Percentiles rank a stretch among this genome's conserved stretches.
These are phyloP conservation scores for Ophiostoma novo-ulmi DNA, from an alignment of 2,329 filamentous ascomycete species.

Conservation along the genomic window DNA sequence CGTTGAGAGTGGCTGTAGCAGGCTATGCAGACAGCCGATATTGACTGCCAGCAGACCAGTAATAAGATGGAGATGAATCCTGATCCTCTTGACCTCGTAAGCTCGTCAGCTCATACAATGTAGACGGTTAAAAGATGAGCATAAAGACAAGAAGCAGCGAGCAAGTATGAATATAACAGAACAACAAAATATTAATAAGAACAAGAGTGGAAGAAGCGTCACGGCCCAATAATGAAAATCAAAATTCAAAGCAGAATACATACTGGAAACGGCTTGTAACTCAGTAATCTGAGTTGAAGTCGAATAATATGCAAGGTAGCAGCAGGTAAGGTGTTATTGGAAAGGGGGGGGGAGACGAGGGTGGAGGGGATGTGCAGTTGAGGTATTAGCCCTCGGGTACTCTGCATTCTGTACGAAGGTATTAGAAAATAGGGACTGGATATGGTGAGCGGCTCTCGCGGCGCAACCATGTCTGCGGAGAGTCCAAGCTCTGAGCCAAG, in stretches of 20 bases:
- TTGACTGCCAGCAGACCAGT: not conserved
- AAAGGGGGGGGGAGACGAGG: not conserved
- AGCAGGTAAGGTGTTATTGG: constrained; percentile 11
- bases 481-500: constrained; percentile 1
- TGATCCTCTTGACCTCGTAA: not conserved
- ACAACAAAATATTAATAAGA: not conserved
- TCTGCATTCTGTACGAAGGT: no score
- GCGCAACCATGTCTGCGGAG: not conserved
- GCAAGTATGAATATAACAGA: not conserved
- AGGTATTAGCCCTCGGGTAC: not conserved
- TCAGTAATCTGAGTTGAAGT: not conserved
- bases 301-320: not conserved
- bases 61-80: not conserved
- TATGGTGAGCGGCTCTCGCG: not conserved
- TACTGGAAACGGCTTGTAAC: no score
- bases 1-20: not conserved
- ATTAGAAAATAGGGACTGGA: not conserved
- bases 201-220: not conserved
- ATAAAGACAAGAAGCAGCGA: not conserved
- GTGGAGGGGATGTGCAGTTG: not conserved
- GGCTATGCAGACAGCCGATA: not conserved
- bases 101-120: not conserved
- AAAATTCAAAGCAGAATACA: no score
- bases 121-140: no score
- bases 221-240: no score